Conservation (phyloP, 768 basidiomycete genomes). For the Auriculariales sp. region DNA sequence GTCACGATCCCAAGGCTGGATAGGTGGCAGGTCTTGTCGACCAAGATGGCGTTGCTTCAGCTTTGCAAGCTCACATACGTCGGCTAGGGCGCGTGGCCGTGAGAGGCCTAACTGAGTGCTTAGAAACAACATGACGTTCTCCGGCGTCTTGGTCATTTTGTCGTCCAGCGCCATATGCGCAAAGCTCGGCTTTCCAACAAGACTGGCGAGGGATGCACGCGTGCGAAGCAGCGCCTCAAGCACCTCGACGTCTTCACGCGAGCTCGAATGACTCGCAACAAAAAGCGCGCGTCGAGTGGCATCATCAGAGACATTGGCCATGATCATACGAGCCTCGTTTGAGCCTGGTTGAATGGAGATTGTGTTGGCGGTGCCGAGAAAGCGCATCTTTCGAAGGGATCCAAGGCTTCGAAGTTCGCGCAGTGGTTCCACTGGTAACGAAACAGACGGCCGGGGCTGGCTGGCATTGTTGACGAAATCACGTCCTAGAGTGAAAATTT, state of each 20-base stretch:
- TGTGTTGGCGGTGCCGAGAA: conserved; percentile 1
- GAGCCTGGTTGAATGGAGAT: conserved; percentile 75
- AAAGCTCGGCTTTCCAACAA: conserved; percentile 78
- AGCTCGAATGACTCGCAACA: conserved; percentile 66
- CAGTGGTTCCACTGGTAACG: conserved; percentile 55
- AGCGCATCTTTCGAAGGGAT: conserved; percentile 24
- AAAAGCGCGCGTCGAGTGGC: conserved; percentile 73
- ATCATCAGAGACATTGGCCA: conserved; percentile 75
- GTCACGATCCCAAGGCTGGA: conserved; percentile 96
- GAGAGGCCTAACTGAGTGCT: conserved; percentile 70
- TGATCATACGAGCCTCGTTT: conserved; percentile 85
- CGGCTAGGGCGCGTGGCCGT: conserved; percentile 56
- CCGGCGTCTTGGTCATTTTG: conserved; percentile 96
- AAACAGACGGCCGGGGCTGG: conserved; percentile 46
- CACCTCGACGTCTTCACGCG: conserved; percentile 55
- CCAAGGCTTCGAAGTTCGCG: conserved; percentile 24
- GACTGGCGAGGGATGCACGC: conserved; percentile 65
- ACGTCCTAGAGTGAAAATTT: conserved; percentile 76
- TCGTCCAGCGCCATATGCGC: conserved; percentile 78
- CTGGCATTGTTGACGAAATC: conserved; percentile 63
- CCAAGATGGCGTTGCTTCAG: conserved; percentile 63
- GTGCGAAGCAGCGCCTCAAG: conserved; percentile 64
- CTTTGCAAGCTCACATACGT: conserved; percentile 47
- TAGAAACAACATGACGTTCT: conserved; percentile 79
- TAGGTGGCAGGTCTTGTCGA: conserved; percentile 25